A percentile compares a stretch with the other conserved stretches of the same genome.
Conservation (phyloP, 495 filamentous ascomycete genomes). For the Daldinia grandis region DNA sequence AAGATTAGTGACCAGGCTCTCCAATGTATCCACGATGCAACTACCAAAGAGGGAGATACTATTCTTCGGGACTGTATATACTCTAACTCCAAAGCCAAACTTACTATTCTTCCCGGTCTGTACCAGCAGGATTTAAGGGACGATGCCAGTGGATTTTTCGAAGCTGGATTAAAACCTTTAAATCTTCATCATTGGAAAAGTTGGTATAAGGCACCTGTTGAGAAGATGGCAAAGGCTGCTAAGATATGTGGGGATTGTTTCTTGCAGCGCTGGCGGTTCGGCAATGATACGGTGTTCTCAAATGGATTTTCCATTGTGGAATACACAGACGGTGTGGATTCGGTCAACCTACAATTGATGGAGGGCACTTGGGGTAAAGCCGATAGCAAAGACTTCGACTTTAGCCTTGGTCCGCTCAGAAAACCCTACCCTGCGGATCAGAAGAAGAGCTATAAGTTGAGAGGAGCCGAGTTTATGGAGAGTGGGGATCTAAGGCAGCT, state of each 20-base stretch:
- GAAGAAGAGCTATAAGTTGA: constrained; percentile 52
- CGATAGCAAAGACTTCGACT: constrained; percentile 55
- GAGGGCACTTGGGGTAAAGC: constrained; percentile 71
- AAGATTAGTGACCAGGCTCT: constrained; percentile 62
- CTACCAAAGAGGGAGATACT: constrained; percentile 64
- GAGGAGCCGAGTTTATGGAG: constrained; percentile 33
- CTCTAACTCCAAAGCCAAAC: constrained; percentile 60
- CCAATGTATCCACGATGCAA: constrained; percentile 61
- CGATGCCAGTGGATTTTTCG: constrained; percentile 69
- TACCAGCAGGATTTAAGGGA: constrained; percentile 70
- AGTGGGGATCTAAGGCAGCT: constrained; percentile 37
- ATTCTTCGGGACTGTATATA: constrained; percentile 71
- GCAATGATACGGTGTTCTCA: constrained; percentile 64
- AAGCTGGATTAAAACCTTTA: constrained; percentile 64
- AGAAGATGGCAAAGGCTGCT: constrained; percentile 65
- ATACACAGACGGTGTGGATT: constrained; percentile 59
- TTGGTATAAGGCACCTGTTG: constrained; percentile 58
- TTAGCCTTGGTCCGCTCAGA: constrained; percentile 63
- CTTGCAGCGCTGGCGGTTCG: constrained; percentile 69
- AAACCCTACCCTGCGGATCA: constrained; percentile 22
- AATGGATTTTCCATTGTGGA: constrained; percentile 70
- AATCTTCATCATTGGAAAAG: constrained; percentile 74
- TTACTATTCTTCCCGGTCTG: constrained; percentile 66
- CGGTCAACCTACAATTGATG: constrained; percentile 62
- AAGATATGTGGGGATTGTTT: constrained; percentile 68